phyloP scores from a whole-genome alignment of 768 basidiomycete species.

The Termitomyces titanicus region DNA sequence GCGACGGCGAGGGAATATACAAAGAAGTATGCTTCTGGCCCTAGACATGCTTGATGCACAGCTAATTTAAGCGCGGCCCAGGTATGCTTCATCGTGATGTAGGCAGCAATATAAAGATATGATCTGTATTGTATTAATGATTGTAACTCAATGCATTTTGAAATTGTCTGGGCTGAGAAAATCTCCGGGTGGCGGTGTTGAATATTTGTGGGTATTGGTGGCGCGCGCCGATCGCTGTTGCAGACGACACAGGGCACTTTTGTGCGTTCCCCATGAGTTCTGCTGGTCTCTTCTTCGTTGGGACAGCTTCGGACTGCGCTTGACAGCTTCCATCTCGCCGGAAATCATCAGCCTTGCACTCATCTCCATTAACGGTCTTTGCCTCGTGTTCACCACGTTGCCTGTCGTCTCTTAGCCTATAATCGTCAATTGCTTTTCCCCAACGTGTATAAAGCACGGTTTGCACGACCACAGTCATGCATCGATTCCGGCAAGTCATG shows the following conservation, averaged over 20 bases:
- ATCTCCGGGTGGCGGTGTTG: conserved; percentile 8
- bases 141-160: background rate
- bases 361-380: conserved; percentile 26
- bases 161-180: background rate
- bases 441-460: conserved; percentile 75
- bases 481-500: conserved; percentile 78
- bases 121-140: background rate
- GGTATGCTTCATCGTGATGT: conserved; percentile 10
- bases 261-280: conserved; percentile 1
- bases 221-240: conserved; percentile 4
- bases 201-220: conserved; percentile 12
- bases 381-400: conserved; percentile 82
- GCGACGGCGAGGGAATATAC: conserved; percentile 80
- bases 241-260: background rate
- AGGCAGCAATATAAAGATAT: no score
- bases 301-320: conserved; percentile 5
- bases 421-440: conserved; percentile 25
- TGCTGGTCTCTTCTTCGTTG: background rate
- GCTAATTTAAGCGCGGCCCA: conserved; percentile 4
- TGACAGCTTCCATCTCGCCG: conserved; percentile 9
- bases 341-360: conserved; percentile 23
- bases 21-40: conserved; percentile 61
- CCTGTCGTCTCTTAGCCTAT: conserved; percentile 38
- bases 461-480: conserved; percentile 43
- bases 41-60: background rate